These are phyloP conservation scores for Gossypium bickii DNA, from an alignment of 345 rosid genomes.

Conservation along the genomic window DNA sequence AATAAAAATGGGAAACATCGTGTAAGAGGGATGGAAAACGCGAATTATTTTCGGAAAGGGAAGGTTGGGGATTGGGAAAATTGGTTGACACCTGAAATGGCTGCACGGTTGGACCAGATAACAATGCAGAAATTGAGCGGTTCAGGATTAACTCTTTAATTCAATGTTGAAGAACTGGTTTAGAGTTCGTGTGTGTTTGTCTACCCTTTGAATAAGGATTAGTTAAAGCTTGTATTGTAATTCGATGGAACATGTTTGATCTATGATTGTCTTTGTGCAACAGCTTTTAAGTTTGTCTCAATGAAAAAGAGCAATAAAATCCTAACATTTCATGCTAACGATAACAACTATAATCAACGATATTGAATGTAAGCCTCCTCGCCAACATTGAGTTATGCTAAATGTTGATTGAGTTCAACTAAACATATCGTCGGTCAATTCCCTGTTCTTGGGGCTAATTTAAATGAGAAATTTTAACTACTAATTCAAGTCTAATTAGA, in stretches of 20 bases:
- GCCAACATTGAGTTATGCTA: too few relatives aligned
- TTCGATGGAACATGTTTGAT: neutral
- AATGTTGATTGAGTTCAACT: too few relatives aligned
- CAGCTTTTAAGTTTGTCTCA: too few relatives aligned
- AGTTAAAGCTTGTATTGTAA: neutral
- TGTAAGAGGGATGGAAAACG: neutral
- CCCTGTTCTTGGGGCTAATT: too few relatives aligned
- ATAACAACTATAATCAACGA: too few relatives aligned
- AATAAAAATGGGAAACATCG: conserved; percentile 16
- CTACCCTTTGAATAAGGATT: neutral
- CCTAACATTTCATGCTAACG: too few relatives aligned
- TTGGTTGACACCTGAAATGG: conserved; percentile 17
- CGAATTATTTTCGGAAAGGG: conserved; percentile 26
- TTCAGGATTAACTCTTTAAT: neutral
- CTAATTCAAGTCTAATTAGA: too few relatives aligned
- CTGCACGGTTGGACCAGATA: neutral
- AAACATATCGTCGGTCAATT: too few relatives aligned
- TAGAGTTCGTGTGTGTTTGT: neutral
- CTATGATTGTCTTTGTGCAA: too few relatives aligned
- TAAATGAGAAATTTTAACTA: too few relatives aligned
- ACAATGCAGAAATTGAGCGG: neutral
- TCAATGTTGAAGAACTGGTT: neutral
- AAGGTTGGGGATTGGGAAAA: conserved; percentile 31
- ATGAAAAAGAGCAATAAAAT: too few relatives aligned
- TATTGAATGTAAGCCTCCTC: too few relatives aligned